Conservation (phyloP, 352 stramenopile species). For the Pythium grandisporangium region DNA sequence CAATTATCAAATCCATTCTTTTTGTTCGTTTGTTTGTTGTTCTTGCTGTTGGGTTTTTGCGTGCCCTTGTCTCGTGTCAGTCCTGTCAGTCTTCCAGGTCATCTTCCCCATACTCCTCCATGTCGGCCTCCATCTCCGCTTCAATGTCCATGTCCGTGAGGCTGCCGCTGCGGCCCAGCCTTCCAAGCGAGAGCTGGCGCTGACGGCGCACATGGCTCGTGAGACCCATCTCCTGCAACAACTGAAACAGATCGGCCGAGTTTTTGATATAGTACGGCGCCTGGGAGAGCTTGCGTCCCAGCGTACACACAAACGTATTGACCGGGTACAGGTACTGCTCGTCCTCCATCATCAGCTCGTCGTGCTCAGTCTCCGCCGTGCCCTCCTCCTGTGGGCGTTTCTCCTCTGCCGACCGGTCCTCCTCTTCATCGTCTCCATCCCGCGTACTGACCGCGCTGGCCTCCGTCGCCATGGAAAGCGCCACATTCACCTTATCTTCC, state of each 20-base stretch:
- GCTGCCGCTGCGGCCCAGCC: constrained; percentile 5
- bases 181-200: constrained; percentile 49
- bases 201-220: constrained; percentile 73
- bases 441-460: neutral
- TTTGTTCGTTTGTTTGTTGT: too few species aligned
- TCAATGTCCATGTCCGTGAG: constrained; percentile 10
- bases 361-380: too few species aligned
- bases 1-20: too few species aligned
- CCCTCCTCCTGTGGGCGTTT: too few species aligned
- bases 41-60: constrained; percentile 5
- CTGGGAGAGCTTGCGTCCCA: constrained; percentile 74
- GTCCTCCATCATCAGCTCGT: too few species aligned
- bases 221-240: constrained; percentile 79
- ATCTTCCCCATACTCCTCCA: constrained; percentile 12
- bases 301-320: constrained; percentile 80
- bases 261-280: constrained; percentile 86
- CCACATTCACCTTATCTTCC: neutral
- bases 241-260: constrained; percentile 73
- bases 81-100: neutral
- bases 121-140: constrained; percentile 2
- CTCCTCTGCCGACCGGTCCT: constrained; percentile 15
- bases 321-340: constrained; percentile 63
- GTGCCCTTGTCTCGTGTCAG: neutral
- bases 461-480: too few species aligned
- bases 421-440: constrained; percentile 19